Evolutionary conservation across 306 rosid species (phyloP), one percentile per base, ranked within the genome.

Genomic region (Begonia peltatifolia): DNA sequence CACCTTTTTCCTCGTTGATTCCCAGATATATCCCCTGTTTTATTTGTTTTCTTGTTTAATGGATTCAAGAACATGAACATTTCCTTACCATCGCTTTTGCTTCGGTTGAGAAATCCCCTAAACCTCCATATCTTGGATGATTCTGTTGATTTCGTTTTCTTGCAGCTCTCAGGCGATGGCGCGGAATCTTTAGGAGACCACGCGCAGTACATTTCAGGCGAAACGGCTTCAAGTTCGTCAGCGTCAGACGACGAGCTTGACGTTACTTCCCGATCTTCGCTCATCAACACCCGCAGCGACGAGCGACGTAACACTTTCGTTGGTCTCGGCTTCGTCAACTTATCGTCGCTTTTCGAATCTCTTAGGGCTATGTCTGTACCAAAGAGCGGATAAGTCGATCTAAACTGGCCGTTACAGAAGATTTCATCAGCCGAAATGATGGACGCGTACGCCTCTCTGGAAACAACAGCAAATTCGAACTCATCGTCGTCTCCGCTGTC

Each of bases 351-450:
- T 30, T 10, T 54, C 22, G 71, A 59, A n/a, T 55, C 30, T 15
- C 14, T 13, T 36, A 68, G 52, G 15, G 75, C 78, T 13, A 76
- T 18, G 17, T 18, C 23, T 46, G 50, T 79, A 62, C 71, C 70
- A 74, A 79, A 79, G 57, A 78, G 52, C 3, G 96, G 94, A 65
- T 77, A 83, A 1, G 56, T 50, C 11, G 96, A 86, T 50, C 46
- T 73, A 76, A 92, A 86, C 42, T 69, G 93, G 14, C 99, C 99
- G 68, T 86, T 76, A 50, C 25, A 70, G 73, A 90, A 90, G 64
- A 90, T 74, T 66, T 90, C 99, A 42, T 77, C 87, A 6, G 97
- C 97, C 1, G 97, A 71, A 2, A 80, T 79, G 3, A 79, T 72
- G 1, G 74, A 75, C 22, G 81, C 62, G 14, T 56, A 56, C 0